Percentiles rank a stretch among this genome's conserved stretches.
phyloP scores from a whole-genome alignment of 2,329 filamentous ascomycete genomes.

The Stagonosporopsis rhizophila region DNA sequence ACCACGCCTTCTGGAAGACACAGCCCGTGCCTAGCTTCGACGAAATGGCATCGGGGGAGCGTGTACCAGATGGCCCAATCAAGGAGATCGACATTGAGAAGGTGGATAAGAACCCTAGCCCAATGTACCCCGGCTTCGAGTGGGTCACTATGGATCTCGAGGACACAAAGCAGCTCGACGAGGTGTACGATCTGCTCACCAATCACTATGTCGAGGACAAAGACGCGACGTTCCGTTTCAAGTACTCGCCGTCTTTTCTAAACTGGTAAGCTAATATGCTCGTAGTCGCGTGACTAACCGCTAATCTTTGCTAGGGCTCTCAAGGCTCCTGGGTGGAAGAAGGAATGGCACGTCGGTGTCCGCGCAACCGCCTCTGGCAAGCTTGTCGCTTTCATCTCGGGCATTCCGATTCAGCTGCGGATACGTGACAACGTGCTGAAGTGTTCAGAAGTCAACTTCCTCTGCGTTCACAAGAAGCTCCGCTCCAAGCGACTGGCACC shows the following conservation, averaged over 20 bases:
- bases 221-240: conserved; percentile 97
- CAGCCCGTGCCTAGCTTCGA: conserved; percentile 89
- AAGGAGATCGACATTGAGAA: conserved; percentile 78
- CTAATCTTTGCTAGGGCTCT: conserved; percentile 70
- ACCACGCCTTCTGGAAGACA: conserved; percentile 98
- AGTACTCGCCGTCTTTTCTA: conserved; percentile 87
- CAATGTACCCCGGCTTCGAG: conserved; percentile 80
- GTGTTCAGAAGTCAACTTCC: conserved; percentile 95
- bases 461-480: conserved; percentile 97
- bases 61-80: conserved; percentile 79
- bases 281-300: not conserved
- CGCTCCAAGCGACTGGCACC: conserved; percentile 90
- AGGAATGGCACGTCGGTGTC: conserved; percentile 94
- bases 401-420: conserved; percentile 82
- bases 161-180: conserved; percentile 77
- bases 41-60: conserved; percentile 50
- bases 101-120: conserved; percentile 77
- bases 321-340: conserved; percentile 92
- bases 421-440: conserved; percentile 78
- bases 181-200: conserved; percentile 89
- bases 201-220: conserved; percentile 98
- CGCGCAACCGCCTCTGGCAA: conserved; percentile 82
- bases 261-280: conserved; percentile 70
- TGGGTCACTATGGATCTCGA: conserved; percentile 92
- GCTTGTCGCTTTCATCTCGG: conserved; percentile 94